Conservation (phyloP, 2,329 filamentous ascomycete species). For the Aciculosporium take region DNA sequence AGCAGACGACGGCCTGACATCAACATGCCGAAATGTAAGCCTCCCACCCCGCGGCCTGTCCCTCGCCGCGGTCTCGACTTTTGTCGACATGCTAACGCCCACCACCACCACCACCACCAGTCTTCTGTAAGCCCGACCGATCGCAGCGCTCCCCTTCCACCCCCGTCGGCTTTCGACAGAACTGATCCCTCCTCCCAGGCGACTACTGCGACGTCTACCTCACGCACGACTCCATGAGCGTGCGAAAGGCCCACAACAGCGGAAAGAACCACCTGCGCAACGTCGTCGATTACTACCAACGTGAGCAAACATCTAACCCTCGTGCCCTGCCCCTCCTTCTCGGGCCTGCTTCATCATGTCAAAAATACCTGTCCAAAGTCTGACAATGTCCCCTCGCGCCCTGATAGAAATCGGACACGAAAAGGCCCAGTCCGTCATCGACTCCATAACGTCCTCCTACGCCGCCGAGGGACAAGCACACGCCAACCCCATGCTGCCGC, state of each 20-base stretch:
- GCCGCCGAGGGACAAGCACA: slow-evolving; percentile 81
- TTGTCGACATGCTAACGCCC: background rate
- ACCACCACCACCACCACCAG: too few relatives aligned
- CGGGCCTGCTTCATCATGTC: too few relatives aligned
- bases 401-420: slow-evolving; percentile 98
- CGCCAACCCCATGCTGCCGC: slow-evolving; percentile 69
- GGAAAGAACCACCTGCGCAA: slow-evolving; percentile 95
- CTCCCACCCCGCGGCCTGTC: too few relatives aligned
- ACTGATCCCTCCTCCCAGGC: slow-evolving; percentile 30
- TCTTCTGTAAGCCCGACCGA: slow-evolving; percentile 14
- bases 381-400: too few relatives aligned
- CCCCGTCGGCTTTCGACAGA: slow-evolving; percentile 3
- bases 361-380: background rate
- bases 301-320: slow-evolving; percentile 39
- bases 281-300: slow-evolving; percentile 97
- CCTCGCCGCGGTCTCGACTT: background rate
- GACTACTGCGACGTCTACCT: slow-evolving; percentile 99
- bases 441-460: slow-evolving; percentile 93
- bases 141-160: background rate
- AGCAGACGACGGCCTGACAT: background rate
- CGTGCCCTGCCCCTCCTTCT: too few relatives aligned
- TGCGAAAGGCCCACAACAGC: slow-evolving; percentile 95
- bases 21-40: slow-evolving; percentile 8
- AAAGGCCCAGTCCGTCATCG: slow-evolving; percentile 95
- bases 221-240: slow-evolving; percentile 98